A percentile compares a stretch with the other conserved stretches of the same genome.
Conservation (phyloP, 179 eudicot species). For the Sideroxylon spinosum region DNA sequence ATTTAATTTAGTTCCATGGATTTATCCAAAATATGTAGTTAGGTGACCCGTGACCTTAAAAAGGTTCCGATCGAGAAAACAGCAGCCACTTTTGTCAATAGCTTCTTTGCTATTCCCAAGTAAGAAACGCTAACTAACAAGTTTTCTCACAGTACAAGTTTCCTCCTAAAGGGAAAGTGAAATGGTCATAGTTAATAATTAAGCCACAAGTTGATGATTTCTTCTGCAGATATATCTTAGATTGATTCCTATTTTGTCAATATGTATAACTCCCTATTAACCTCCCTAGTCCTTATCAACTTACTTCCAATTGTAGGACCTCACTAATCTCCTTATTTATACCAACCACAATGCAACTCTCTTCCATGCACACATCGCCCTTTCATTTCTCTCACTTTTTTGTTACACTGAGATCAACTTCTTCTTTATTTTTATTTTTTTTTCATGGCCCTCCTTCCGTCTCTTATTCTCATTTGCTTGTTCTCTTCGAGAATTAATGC, state of each 20-base stretch:
- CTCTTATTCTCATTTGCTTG: slow-evolving; percentile 26
- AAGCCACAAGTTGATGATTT: slow-evolving; percentile 13
- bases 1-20: no score
- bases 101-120: slow-evolving; percentile 13
- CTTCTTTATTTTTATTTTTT: no score
- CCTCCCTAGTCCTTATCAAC: slow-evolving; percentile 22
- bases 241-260: slow-evolving; percentile 10
- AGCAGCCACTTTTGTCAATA: slow-evolving; percentile 1
- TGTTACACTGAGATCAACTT: no score
- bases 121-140: slow-evolving; percentile 22
- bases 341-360: slow-evolving; percentile 13
- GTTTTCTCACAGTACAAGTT: slow-evolving; percentile 14
- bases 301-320: slow-evolving; percentile 14
- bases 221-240: neutral
- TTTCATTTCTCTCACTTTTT: neutral
- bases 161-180: slow-evolving; percentile 12
- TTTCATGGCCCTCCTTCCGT: slow-evolving; percentile 31
- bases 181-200: neutral
- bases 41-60: no score
- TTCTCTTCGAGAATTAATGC: slow-evolving; percentile 23
- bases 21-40: no score
- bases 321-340: slow-evolving; percentile 25
- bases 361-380: slow-evolving; percentile 4
- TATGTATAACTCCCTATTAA: slow-evolving; percentile 20
- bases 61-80: neutral